Percentiles rank a stretch among this genome's conserved stretches.
These are phyloP conservation scores for Erucastrum elatum DNA, from an alignment of 345 rosid genomes.

Conservation along the genomic window DNA sequence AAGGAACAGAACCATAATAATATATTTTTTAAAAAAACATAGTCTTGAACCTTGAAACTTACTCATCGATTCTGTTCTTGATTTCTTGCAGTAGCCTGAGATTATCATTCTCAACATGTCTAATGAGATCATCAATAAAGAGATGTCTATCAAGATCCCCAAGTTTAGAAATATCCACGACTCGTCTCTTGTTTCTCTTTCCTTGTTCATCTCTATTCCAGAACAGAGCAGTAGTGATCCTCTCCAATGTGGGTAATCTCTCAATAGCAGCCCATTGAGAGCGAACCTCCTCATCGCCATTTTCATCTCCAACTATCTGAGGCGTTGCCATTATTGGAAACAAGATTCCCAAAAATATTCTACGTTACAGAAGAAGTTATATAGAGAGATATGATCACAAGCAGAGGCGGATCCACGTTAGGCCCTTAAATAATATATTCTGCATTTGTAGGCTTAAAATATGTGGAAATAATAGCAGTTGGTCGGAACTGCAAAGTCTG, in stretches of 20 bases:
- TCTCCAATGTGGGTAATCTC: conserved; percentile 48
- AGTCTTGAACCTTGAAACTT: conserved; percentile 4
- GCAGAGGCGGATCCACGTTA: too few species aligned
- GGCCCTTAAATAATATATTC: too few species aligned
- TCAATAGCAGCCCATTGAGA: conserved; percentile 50
- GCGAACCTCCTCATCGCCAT: neutral
- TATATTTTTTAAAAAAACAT: too few species aligned
- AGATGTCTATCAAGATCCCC: conserved; percentile 41
- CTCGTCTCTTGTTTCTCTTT: conserved; percentile 20
- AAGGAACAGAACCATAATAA: neutral
- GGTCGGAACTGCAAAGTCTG: too few species aligned
- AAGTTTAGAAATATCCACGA: conserved; percentile 48
- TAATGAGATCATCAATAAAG: conserved; percentile 53
- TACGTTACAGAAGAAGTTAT: neutral
- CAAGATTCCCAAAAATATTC: neutral
- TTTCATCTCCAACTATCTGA: neutral
- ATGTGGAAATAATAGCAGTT: too few species aligned
- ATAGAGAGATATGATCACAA: neutral
- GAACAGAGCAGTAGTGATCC: conserved; percentile 48
- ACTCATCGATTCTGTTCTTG: conserved; percentile 50
- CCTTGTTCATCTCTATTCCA: conserved; percentile 29
- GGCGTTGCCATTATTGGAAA: neutral
- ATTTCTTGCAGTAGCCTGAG: conserved; percentile 44
- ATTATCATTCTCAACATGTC: conserved; percentile 52
- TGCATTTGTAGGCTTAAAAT: too few species aligned